These are phyloP conservation scores for Neurospora sp. DNA, from an alignment of 495 filamentous ascomycete species.

Conservation along the genomic window DNA sequence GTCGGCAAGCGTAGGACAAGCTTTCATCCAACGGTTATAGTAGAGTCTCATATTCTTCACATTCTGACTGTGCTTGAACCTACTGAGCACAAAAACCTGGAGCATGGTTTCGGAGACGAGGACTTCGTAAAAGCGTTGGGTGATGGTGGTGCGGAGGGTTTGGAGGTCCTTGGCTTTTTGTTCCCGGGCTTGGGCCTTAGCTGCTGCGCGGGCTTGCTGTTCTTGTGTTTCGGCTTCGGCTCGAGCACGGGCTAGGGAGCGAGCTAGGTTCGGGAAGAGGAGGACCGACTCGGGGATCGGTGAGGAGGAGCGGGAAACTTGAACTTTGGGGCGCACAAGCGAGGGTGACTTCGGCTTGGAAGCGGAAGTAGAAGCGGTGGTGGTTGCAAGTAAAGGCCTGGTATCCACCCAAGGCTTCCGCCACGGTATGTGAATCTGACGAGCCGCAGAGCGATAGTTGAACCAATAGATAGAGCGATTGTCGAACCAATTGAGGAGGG, in stretches of 20 bases:
- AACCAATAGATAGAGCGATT: too few relatives aligned
- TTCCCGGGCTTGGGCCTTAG: too few relatives aligned
- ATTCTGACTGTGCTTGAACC: too few relatives aligned
- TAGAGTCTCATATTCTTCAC: too few relatives aligned
- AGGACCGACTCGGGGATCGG: not conserved
- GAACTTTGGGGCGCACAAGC: not conserved
- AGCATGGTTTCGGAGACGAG: conserved; percentile 42
- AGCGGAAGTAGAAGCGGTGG: not conserved
- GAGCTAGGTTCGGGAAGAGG: not conserved
- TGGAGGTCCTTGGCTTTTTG: not conserved
- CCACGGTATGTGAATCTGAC: conserved; percentile 39
- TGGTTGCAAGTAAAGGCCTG: not conserved
- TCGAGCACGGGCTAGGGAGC: too few relatives aligned
- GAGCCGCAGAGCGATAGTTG: conserved; percentile 17
- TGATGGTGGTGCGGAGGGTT: conserved; percentile 15
- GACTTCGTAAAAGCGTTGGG: conserved; percentile 37
- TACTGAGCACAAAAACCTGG: too few relatives aligned
- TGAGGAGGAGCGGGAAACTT: not conserved
- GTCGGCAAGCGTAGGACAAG: not conserved
- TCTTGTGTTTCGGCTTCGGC: not conserved
- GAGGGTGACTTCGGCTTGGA: not conserved
- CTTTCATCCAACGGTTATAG: conserved; percentile 30
- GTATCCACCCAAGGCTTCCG: conserved; percentile 31
- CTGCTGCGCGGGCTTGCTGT: too few relatives aligned
- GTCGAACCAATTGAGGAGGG: conserved; percentile 33